Evolutionary conservation across 202 grass and related monocot species (phyloP).

Genomic region (Dendrocalamus latiflorus): DNA sequence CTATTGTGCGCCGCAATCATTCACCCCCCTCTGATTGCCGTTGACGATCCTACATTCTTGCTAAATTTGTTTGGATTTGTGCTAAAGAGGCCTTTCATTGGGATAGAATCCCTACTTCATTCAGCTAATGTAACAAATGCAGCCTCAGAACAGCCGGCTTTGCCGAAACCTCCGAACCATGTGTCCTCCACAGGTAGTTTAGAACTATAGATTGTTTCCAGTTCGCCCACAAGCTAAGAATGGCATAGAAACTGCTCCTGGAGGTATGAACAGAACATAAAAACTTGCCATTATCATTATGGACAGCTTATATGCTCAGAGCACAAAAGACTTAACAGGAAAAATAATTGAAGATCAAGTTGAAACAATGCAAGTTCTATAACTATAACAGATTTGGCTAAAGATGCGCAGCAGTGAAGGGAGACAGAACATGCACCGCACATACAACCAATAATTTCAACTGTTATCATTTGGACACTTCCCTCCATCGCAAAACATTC

Average conservation of each 20-base stretch:
- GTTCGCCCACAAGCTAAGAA: background rate
- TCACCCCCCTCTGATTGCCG: too few relatives aligned
- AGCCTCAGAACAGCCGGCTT: background rate
- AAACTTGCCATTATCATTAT: background rate
- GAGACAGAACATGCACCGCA: slow-evolving; percentile 2
- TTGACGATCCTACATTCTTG: too few relatives aligned
- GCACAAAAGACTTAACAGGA: background rate
- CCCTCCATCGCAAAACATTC: background rate
- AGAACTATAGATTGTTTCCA: background rate
- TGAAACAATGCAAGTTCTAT: background rate
- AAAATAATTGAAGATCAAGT: background rate
- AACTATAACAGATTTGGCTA: background rate
- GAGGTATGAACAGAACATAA: background rate
- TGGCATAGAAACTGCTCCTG: background rate
- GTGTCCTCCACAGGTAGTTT: background rate
- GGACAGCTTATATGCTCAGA: background rate
- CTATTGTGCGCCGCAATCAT: too few relatives aligned
- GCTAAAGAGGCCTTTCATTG: too few relatives aligned
- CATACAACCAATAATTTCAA: slow-evolving; percentile 26
- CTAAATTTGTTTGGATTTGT: too few relatives aligned
- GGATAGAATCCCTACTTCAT: too few relatives aligned
- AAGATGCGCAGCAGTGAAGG: background rate
- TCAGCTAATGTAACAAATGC: background rate
- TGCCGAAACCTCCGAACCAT: background rate
- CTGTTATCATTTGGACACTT: background rate